Conservation (phyloP, 139 green algal genomes). For the Chara braunii region DNA sequence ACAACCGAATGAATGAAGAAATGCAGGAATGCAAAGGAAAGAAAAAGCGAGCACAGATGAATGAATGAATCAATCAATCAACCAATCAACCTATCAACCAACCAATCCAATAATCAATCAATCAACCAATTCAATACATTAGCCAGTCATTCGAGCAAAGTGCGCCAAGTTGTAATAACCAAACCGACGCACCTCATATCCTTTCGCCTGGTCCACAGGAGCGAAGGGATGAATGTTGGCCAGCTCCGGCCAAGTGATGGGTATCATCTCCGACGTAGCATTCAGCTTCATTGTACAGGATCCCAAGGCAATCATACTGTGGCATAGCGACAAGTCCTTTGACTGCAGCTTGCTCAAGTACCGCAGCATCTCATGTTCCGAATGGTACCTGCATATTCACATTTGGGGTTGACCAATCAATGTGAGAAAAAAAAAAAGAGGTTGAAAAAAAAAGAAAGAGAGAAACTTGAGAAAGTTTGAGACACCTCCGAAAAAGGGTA, state of each 20-base stretch:
- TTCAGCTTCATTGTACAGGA: constrained; percentile 99
- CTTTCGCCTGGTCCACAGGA: constrained; percentile 75
- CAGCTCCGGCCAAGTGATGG: constrained; percentile 96
- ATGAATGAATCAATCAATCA: no score
- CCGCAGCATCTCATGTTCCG: constrained; percentile 84
- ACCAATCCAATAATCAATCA: no score
- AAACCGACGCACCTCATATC: constrained; percentile 53
- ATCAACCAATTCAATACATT: no score
- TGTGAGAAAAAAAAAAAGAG: neutral
- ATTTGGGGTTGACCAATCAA: no score
- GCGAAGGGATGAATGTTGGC: constrained; percentile 92
- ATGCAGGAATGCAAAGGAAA: no score
- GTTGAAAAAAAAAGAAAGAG: neutral
- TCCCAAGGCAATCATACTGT: constrained; percentile 98
- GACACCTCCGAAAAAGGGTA: neutral
- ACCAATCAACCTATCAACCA: no score
- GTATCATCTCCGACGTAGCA: constrained; percentile 95
- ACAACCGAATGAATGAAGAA: no score
- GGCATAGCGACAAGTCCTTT: constrained; percentile 84
- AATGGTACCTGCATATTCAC: constrained; percentile 74
- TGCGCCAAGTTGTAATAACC: no score
- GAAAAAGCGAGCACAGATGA: no score
- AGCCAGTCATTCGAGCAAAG: no score
- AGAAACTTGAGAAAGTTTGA: neutral
- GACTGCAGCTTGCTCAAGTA: constrained; percentile 97